phyloP scores from a whole-genome alignment of 495 filamentous ascomycete genomes.

The Chaetomium tenue region DNA sequence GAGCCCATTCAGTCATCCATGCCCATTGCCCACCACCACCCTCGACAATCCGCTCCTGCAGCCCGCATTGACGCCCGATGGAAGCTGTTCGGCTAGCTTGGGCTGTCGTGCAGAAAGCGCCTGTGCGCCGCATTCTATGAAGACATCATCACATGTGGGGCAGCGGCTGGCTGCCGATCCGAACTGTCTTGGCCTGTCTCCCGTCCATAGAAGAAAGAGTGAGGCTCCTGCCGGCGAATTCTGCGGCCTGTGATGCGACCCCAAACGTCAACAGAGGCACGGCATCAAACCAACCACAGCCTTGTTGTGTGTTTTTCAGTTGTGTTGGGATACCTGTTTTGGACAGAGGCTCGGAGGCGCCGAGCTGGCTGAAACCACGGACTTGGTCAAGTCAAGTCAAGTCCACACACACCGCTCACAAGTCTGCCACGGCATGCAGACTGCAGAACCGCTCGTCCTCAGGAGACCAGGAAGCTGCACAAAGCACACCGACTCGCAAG shows the following conservation, averaged over 20 bases:
- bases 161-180: slow-evolving; percentile 23
- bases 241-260: slow-evolving; percentile 36
- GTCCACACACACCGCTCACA: neutral
- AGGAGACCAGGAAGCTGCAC: neutral
- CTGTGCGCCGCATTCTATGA: slow-evolving; percentile 7
- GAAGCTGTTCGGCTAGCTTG: slow-evolving; percentile 22
- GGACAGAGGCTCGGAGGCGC: neutral
- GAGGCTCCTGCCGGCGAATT: slow-evolving; percentile 24
- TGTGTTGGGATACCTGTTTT: neutral
- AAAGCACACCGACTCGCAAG: slow-evolving; percentile 14
- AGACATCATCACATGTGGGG: slow-evolving; percentile 1
- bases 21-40: neutral
- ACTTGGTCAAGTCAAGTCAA: neutral
- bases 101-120: slow-evolving; percentile 33
- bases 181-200: slow-evolving; percentile 3
- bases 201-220: neutral
- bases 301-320: neutral
- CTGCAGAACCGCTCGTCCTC: neutral
- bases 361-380: neutral
- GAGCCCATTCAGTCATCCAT: neutral
- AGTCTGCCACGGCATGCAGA: neutral
- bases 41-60: slow-evolving; percentile 11
- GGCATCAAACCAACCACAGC: neutral
- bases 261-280: neutral
- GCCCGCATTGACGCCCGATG: slow-evolving; percentile 38